Conservation (phyloP, 371 early-diverging fungal species). For the Apophysomyces trapeziformis region DNA sequence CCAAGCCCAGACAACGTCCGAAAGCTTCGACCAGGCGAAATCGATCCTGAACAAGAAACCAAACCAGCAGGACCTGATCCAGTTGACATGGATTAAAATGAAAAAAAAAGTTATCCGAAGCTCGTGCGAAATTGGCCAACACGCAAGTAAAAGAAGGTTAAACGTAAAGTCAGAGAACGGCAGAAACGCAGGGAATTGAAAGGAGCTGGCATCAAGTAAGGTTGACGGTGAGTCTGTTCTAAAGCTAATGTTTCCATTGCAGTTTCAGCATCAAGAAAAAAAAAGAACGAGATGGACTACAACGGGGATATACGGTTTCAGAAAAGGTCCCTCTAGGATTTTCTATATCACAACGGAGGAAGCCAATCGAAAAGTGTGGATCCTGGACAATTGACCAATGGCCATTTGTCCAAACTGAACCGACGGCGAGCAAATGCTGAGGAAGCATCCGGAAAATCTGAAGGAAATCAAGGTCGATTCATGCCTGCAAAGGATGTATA, state of each 20-base stretch:
- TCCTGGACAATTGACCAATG: slow-evolving; percentile 62
- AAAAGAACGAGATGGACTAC: slow-evolving; percentile 87
- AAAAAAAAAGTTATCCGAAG: slow-evolving; percentile 98
- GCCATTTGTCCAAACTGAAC: slow-evolving; percentile 77
- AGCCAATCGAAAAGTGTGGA: slow-evolving; percentile 61
- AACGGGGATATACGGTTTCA: slow-evolving; percentile 97
- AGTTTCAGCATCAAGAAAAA: slow-evolving; percentile 60
- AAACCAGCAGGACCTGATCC: slow-evolving; percentile 98
- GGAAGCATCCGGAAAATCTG: slow-evolving; percentile 50
- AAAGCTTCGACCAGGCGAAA: slow-evolving; percentile 92
- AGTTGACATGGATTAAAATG: slow-evolving; percentile 99
- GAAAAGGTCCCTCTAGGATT: slow-evolving; percentile 86
- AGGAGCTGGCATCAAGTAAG: slow-evolving; percentile 91
- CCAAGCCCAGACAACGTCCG: slow-evolving; percentile 82
- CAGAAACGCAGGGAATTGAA: slow-evolving; percentile 96
- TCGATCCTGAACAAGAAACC: slow-evolving; percentile 96
- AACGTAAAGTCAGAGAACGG: slow-evolving; percentile 97
- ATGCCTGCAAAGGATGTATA: slow-evolving; percentile 61
- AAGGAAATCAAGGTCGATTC: slow-evolving; percentile 58
- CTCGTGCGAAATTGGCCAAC: slow-evolving; percentile 97
- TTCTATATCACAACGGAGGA: slow-evolving; percentile 92
- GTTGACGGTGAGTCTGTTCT: not conserved
- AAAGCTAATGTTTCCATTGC: not conserved
- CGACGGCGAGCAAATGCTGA: slow-evolving; percentile 74
- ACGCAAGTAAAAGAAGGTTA: slow-evolving; percentile 98